phyloP scores from a whole-genome alignment of 306 rosid genomes.

The Canavalia ensiformis region DNA sequence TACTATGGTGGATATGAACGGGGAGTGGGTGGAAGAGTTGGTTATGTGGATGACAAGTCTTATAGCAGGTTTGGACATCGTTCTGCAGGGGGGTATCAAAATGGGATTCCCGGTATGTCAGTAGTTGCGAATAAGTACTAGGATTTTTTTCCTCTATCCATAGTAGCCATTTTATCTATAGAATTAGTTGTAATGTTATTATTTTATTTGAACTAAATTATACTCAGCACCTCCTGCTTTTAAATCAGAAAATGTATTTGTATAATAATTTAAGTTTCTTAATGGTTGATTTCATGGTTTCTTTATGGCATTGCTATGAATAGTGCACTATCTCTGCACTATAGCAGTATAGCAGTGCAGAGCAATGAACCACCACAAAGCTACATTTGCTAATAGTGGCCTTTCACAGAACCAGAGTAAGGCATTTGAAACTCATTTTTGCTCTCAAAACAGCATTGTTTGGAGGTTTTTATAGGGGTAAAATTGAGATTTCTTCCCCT shows the following conservation, averaged over 20 bases:
- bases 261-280: constrained; percentile 9
- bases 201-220: constrained; percentile 6
- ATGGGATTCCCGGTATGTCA: constrained; percentile 74
- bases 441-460: too few relatives aligned
- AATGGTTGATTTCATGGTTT: constrained; percentile 19
- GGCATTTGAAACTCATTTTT: too few relatives aligned
- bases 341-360: too few relatives aligned
- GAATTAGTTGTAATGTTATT: constrained; percentile 2
- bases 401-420: too few relatives aligned
- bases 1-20: constrained; percentile 85
- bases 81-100: constrained; percentile 71
- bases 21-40: constrained; percentile 80
- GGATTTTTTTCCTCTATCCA: constrained; percentile 16
- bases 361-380: too few relatives aligned
- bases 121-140: constrained; percentile 25
- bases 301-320: neutral
- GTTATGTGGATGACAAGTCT: constrained; percentile 79
- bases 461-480: too few relatives aligned
- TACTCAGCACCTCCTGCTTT: constrained; percentile 5
- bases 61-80: constrained; percentile 86
- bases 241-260: neutral
- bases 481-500: too few relatives aligned
- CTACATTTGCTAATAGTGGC: too few relatives aligned
- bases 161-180: constrained; percentile 22
- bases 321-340: too few relatives aligned